phyloP scores from a whole-genome alignment of 106 monocot species.

The Dendrobium chrysotoxum region DNA sequence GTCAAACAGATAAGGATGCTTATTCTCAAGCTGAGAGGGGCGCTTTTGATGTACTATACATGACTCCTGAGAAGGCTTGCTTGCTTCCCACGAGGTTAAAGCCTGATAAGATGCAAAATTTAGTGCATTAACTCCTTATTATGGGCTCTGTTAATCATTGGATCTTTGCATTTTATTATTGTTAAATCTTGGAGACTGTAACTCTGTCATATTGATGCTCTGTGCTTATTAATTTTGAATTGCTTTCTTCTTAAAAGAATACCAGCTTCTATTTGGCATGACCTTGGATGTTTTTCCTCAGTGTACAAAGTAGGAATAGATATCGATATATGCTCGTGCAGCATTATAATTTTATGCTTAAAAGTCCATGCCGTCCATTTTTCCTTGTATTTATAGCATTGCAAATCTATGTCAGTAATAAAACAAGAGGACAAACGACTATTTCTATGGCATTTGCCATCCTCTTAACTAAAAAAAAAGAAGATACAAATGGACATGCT shows the following conservation, averaged over 20 bases:
- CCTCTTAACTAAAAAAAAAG: not conserved
- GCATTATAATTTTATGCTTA: not conserved
- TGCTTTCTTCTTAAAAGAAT: not conserved
- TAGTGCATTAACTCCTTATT: not conserved
- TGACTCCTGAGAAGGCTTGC: constrained; percentile 98
- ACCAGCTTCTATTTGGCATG: not conserved
- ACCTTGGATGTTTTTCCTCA: not conserved
- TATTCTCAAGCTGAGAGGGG: constrained; percentile 59
- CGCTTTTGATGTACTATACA: constrained; percentile 66
- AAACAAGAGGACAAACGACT: not conserved
- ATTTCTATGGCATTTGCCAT: not conserved
- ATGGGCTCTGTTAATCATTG: not conserved
- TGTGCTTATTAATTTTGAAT: not conserved
- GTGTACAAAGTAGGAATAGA: not conserved
- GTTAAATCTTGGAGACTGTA: not conserved
- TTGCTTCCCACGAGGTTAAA: constrained; percentile 63
- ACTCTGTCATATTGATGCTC: not conserved
- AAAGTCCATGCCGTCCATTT: not conserved
- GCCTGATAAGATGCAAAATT: not conserved
- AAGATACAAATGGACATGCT: not conserved
- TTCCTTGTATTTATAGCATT: not conserved
- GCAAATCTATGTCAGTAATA: not conserved
- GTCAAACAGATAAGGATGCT: constrained; percentile 47
- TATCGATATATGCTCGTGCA: not conserved
- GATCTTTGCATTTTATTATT: not conserved